Base-by-base conservation (phyloP, 2,329 filamentous ascomycete genomes). In the Colletotrichum echinochloae region DNA sequence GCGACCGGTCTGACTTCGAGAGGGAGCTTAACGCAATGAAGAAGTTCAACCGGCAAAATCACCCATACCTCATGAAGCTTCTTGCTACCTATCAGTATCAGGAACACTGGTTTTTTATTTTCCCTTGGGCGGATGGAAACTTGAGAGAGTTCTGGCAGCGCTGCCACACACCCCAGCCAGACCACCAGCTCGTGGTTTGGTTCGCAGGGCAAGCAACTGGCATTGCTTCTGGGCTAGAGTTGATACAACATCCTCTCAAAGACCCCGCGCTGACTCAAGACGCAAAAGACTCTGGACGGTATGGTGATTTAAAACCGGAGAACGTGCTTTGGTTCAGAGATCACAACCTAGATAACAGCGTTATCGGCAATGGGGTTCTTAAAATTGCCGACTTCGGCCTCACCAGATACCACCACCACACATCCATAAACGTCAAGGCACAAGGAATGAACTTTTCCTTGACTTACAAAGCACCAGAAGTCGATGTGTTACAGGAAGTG, bases 371-470 rank as follows among this genome's bases (percentile, higher is more conserved):
- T 8, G 49, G 49, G 28, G 18, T 12, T 33, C 49, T 52, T 28
- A 52, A 52, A 28, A 52, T 52, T 52, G 28, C 49, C 16, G 49
- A 52, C 28, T 52, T 52, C 11, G 28, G 49, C 18, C 49, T 52
- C 26, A 52, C 49, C 49, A 18, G 49, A 3, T 52, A 30, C 49
- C 49, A 52, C 28, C 3, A 9, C 28, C 16, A 12, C 49, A 33
- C 18, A 18, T 20, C 49, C 28, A 52, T 8, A 28, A 33, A 52
- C 14, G 49, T 11, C 28, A 52, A 33, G 2, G 49, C 49, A 4
- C 8, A 28, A n/a, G 8, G 9, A 0, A 0, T 52, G 12, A 1
- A 1, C 5, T 18, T n/a, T n/a, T n/a, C 28, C 18, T 12, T 14
- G 18, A 52, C 49, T 11, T 52, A 52, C 49, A 52, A 33, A 28